Conservation (phyloP, 306 rosid genomes). For the Oxytropis ochrocephala region DNA sequence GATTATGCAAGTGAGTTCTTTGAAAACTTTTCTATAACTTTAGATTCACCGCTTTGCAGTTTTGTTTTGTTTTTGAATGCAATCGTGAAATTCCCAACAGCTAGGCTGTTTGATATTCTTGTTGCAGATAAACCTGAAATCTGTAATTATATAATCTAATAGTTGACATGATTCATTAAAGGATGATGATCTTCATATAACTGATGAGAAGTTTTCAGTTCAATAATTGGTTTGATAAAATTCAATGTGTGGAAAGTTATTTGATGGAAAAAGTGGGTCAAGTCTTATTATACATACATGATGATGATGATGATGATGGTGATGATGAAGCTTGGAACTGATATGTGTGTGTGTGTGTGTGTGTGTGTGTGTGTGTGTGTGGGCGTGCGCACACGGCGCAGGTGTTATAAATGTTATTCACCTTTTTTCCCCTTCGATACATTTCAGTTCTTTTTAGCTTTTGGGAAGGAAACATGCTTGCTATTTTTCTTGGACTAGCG, state of each 20-base stretch:
- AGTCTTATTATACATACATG: background rate
- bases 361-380: too few species aligned
- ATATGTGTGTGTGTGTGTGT: background rate
- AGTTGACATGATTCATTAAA: background rate
- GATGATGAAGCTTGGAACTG: background rate
- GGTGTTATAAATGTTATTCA: background rate
- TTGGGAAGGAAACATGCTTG: background rate
- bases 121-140: background rate
- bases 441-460: background rate
- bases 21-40: background rate
- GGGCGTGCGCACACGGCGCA: too few species aligned
- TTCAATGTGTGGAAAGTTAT: background rate
- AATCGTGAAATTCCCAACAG: background rate
- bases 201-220: background rate
- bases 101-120: background rate
- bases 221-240: background rate
- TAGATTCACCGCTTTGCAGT: background rate
- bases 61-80: background rate
- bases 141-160: background rate
- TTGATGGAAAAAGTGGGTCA: background rate
- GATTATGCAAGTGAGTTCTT: constrained; percentile 59
- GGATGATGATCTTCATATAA: background rate
- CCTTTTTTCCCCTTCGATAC: background rate
- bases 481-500: background rate
- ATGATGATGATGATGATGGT: background rate